Percentiles rank a stretch among this genome's conserved stretches.
These are phyloP conservation scores for Pyracantha coccinea DNA, from an alignment of 331 rosid species.

Conservation along the genomic window DNA sequence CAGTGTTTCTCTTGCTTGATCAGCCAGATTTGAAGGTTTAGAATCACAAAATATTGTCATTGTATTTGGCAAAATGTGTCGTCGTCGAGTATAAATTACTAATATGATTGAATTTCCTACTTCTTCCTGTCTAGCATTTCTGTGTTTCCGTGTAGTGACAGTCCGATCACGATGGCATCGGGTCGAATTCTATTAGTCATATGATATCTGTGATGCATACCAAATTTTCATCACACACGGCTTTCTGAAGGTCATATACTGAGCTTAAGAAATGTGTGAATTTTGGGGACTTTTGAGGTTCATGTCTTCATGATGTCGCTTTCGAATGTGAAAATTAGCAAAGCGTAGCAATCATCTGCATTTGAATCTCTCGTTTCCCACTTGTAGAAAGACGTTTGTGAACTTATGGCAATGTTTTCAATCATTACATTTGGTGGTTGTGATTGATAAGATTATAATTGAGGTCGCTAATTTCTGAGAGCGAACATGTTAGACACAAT, in stretches of 20 bases:
- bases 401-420: neutral
- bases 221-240: neutral
- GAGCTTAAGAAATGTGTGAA: neutral
- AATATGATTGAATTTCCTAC: no score
- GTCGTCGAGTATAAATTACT: neutral
- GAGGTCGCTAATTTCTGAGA: no score
- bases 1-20: neutral
- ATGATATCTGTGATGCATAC: neutral
- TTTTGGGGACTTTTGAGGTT: constrained; percentile 4
- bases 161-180: no score
- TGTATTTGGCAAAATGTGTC: neutral
- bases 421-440: neutral
- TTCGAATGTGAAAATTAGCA: neutral
- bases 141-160: no score
- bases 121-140: no score
- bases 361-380: neutral
- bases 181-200: no score
- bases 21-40: neutral
- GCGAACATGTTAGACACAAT: no score
- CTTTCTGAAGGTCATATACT: neutral
- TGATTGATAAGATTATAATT: neutral
- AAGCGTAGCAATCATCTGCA: neutral
- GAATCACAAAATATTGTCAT: neutral
- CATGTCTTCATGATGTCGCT: neutral
- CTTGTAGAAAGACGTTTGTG: neutral